Evolutionary conservation across 2,329 filamentous ascomycete species (phyloP).

Genomic region (Penicillium sp.): DNA sequence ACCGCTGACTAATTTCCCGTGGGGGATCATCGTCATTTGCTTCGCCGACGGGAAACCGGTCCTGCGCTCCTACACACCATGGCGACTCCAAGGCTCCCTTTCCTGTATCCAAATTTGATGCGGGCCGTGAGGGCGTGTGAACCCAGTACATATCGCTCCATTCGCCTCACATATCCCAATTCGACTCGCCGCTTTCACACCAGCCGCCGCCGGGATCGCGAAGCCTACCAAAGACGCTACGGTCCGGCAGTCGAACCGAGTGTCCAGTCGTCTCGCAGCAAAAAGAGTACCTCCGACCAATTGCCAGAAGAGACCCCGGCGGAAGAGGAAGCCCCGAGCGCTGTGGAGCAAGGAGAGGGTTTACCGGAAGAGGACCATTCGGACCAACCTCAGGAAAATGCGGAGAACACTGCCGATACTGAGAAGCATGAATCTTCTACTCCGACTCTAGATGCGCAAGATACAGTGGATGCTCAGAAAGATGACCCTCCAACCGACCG

Average conservation of each 20-base stretch:
- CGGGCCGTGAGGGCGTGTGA: conserved; percentile 56
- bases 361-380: conserved; percentile 13
- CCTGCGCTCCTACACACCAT: conserved; percentile 46
- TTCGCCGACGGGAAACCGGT: conserved; percentile 25
- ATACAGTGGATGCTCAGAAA: conserved; percentile 15
- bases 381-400: conserved; percentile 10
- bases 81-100: conserved; percentile 64
- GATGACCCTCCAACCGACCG: conserved; percentile 16
- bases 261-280: conserved; percentile 38
- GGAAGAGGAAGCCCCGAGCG: conserved; percentile 1
- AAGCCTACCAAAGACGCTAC: conserved; percentile 48
- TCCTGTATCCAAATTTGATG: conserved; percentile 69
- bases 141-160: conserved; percentile 46
- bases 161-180: conserved; percentile 39
- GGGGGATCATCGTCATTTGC: conserved; percentile 24
- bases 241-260: conserved; percentile 48
- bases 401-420: conserved; percentile 11
- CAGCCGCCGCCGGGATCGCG: conserved; percentile 37
- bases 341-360: background rate
- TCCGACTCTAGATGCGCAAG: conserved; percentile 13
- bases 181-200: conserved; percentile 38
- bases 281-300: conserved; percentile 23
- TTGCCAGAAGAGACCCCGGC: conserved; percentile 12
- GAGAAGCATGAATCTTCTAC: conserved; percentile 1
- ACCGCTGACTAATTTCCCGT: conserved; percentile 9